Evolutionary conservation across 192 early-diverging fungal genomes (phyloP), one percentile per base, ranked within the genome.

Genomic region (Coemansia sp.): DNA sequence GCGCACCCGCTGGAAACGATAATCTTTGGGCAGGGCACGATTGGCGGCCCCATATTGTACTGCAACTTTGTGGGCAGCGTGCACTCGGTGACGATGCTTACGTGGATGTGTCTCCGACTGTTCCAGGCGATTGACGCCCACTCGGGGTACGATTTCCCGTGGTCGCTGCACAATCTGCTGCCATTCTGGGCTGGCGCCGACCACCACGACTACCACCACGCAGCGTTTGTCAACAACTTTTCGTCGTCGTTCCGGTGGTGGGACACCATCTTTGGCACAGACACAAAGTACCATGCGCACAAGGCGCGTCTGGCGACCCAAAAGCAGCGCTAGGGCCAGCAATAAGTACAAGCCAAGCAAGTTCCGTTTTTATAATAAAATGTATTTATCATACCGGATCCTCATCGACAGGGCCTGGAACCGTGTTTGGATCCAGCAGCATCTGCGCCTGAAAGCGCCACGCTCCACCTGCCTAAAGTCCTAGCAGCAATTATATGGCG

Each of bases 181-280:
- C 93, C 93, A 20, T 90, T 95, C 77, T 95, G 94, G 94, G 92
- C 92, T 2, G 94, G 94, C 14, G 88, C 92, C 15, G 93, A 94
- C 66, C 95, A 94, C 77, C 96, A 98, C 72, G 96, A 98, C 73
- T 94, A 91, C 76, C 96, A 98, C 76, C 96, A 98, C 77, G 85
- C 86, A 68, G 85, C 88, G 18, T 91, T 93, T 70, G 85, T 89
- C 43, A 89, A 88, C 66, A 92, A 90, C 86, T 94, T 92, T 71
- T 88, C 91, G 20, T 90, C 91, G 51, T 89, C 87, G 53, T 97
- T 97, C 89, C 84, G 93, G 44, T 91, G 90, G 88, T 95, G 93
- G 93, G 95, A 97, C 87, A 86, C 89, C 55, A 69, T 92, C 41
- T 89, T 92, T 78, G 95, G 93, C 36, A 97, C 93, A 26, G 92